Conservation (phyloP, 2,329 filamentous ascomycete species). For the Ophiosphaerella korrae region DNA sequence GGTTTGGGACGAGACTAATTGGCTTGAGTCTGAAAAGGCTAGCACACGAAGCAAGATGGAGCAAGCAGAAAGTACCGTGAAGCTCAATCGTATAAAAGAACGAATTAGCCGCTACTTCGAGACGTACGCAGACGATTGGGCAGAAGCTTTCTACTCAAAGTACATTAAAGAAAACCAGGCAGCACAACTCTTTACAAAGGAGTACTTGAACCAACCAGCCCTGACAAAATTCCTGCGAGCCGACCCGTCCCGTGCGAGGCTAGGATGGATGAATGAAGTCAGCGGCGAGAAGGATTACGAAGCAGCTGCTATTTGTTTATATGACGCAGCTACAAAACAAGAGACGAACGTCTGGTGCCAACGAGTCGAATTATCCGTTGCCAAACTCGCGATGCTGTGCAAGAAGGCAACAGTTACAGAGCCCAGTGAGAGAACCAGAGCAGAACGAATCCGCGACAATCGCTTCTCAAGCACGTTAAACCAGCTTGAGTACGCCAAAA, state of each 20-base stretch:
- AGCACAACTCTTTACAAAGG: constrained; percentile 65
- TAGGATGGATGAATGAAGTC: constrained; percentile 96
- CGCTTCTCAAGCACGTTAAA: constrained; percentile 54
- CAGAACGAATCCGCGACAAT: constrained; percentile 48
- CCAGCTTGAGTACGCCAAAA: constrained; percentile 70
- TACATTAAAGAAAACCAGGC: constrained; percentile 64
- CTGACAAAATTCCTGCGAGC: constrained; percentile 80
- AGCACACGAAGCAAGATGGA: constrained; percentile 42
- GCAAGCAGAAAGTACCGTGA: constrained; percentile 40
- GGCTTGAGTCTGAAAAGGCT: constrained; percentile 41
- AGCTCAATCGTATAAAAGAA: constrained; percentile 52
- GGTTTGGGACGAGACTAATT: constrained; percentile 53
- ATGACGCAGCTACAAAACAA: constrained; percentile 69
- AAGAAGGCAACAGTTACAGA: constrained; percentile 54
- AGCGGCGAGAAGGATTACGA: constrained; percentile 75
- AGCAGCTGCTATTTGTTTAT: constrained; percentile 72
- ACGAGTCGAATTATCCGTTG: constrained; percentile 87
- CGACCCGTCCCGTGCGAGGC: constrained; percentile 71
- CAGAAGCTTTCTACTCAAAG: constrained; percentile 79
- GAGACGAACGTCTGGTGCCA: constrained; percentile 90
- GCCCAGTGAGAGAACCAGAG: constrained; percentile 35
- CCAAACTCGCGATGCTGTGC: constrained; percentile 72
- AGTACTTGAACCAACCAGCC: constrained; percentile 70
- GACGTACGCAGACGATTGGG: constrained; percentile 69
- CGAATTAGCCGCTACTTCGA: constrained; percentile 61